Base-by-base conservation (phyloP, 2,329 filamentous ascomycete genomes). In the Claviceps spartinae region DNA sequence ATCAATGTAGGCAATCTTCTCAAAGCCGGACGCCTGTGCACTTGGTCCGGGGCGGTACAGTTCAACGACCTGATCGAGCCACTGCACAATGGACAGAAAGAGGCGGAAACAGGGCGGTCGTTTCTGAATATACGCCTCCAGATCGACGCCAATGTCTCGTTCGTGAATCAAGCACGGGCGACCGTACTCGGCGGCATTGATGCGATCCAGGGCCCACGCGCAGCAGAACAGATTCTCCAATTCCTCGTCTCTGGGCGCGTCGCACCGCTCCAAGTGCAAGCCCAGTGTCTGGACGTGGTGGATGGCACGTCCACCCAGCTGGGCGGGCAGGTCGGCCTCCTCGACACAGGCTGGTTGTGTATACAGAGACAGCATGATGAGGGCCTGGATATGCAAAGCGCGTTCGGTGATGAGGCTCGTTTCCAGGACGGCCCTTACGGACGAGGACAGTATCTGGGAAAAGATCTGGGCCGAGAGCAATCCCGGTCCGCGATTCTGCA, bases 111-210 rank as follows among this genome's bases (percentile, higher is more conserved):
- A 72, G 0, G 77, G 74, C 3, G 71, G 66, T 46, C 79, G 75
- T 46, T 69, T 68, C 22, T 67, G 65, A 47, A 81, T 74, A 50
- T 74, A 76, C 1, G 69, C 67, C 0, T 76, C 72, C 0, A 81
- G 55, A 53, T 77, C 70, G 50, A 73, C 74, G 6, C 77, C 75
- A 30, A 81, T 70, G 56, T 84, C 81, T 48, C 76, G 66, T 56
- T 82, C 78, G 55, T 83, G 79, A 52, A 84, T 74, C 24, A 81
- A 61, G 46, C 77, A 74, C 0, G 81, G 77, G 1, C 80, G 69
- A 5, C 79, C 80, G 53, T 81, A 77, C n/a, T 80, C 71, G 0
- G 79, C 75, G 1, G 77, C 72, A 47, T 78, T 78, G 44, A 83
- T 69, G 14, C 77, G 70, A 58, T 84, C 81, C 1, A 83, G 61